Evolutionary conservation across 768 basidiomycete species (phyloP).

Genomic region (Pisolithus tinctorius): DNA sequence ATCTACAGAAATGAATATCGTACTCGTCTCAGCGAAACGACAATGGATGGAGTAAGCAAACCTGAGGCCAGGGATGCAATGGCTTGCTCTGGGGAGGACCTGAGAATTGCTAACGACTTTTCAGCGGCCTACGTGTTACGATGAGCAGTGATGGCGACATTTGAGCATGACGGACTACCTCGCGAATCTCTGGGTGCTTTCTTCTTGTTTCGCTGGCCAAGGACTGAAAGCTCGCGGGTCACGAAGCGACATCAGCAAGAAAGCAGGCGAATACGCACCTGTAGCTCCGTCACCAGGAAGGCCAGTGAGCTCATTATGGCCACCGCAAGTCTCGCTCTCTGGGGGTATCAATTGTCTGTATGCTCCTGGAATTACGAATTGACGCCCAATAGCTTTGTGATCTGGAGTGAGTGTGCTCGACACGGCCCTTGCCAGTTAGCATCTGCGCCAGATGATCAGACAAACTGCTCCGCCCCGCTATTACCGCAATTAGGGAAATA

Average conservation of each 20-base stretch:
- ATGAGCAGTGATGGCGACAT: constrained; percentile 8
- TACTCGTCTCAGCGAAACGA: neutral
- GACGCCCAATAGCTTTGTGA: too few relatives aligned
- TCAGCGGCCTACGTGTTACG: constrained; percentile 63
- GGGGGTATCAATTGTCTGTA: too few relatives aligned
- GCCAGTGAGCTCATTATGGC: constrained; percentile 56
- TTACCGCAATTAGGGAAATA: too few relatives aligned
- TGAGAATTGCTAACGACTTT: constrained; percentile 74
- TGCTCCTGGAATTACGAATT: too few relatives aligned
- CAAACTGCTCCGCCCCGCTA: too few relatives aligned
- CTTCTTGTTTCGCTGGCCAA: constrained; percentile 83
- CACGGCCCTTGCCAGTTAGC: too few relatives aligned
- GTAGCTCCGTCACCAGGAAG: constrained; percentile 68
- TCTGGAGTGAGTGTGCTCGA: too few relatives aligned
- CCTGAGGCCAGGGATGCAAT: constrained; percentile 67
- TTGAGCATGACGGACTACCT: constrained; percentile 42
- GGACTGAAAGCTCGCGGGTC: constrained; percentile 41
- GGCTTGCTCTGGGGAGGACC: constrained; percentile 78
- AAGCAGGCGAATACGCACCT: constrained; percentile 33
- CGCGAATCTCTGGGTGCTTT: constrained; percentile 89
- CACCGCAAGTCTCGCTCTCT: neutral
- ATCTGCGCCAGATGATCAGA: too few relatives aligned
- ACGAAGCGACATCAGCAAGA: constrained; percentile 8
- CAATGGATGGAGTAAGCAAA: constrained; percentile 26
- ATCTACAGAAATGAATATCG: constrained; percentile 37